Percentiles rank a stretch among this genome's conserved stretches.
phyloP scores from a whole-genome alignment of 768 basidiomycete species.

The Russula olivacea region DNA sequence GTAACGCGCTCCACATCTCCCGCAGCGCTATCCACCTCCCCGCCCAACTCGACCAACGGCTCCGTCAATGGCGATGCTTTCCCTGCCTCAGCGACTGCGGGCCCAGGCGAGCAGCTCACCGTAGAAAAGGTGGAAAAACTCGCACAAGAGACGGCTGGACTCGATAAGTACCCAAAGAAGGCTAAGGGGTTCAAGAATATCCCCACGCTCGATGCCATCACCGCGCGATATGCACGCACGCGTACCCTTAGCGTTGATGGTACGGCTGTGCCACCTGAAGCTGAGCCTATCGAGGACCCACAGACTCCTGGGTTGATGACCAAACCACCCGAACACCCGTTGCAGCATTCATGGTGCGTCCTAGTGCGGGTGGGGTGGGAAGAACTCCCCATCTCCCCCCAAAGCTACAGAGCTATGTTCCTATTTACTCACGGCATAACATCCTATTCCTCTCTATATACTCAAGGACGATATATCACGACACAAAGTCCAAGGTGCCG shows the following conservation, averaged over 20 bases:
- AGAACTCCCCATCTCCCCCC: background rate
- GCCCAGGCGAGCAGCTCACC: conserved; percentile 51
- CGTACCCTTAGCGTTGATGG: conserved; percentile 54
- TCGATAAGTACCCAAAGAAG: conserved; percentile 28
- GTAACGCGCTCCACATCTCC: conserved; percentile 66
- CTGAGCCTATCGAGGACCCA: conserved; percentile 75
- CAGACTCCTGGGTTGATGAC: conserved; percentile 72
- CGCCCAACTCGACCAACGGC: conserved; percentile 39
- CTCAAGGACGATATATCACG: conserved; percentile 82
- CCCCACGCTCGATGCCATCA: conserved; percentile 79
- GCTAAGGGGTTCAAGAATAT: conserved; percentile 80
- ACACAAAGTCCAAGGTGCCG: conserved; percentile 70
- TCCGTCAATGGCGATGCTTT: conserved; percentile 33
- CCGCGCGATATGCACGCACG: conserved; percentile 68
- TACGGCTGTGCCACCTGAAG: conserved; percentile 64
- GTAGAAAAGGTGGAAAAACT: conserved; percentile 60
- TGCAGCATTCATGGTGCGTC: conserved; percentile 75
- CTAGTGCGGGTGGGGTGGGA: background rate
- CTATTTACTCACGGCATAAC: background rate
- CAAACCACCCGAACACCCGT: conserved; percentile 70
- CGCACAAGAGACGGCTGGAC: conserved; percentile 44
- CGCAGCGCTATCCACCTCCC: conserved; percentile 43
- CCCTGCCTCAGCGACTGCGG: conserved; percentile 25
- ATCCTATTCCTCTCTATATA: background rate
- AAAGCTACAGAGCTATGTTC: background rate